Conservation (phyloP, 2,329 filamentous ascomycete genomes). For the Trichoderma afroharzianum region DNA sequence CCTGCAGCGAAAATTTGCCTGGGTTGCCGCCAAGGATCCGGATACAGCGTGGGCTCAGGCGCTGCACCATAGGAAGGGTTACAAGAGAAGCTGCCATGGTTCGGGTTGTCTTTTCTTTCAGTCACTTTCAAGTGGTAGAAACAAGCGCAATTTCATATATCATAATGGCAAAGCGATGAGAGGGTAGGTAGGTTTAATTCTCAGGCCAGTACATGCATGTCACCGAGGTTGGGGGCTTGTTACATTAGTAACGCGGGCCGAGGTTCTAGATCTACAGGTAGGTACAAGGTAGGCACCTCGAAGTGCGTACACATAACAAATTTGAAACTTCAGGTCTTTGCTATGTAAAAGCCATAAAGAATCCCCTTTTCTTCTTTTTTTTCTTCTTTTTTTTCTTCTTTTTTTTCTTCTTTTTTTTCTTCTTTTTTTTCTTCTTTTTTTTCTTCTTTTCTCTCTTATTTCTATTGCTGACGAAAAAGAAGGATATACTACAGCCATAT, state of each 20-base stretch:
- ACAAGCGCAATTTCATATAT: background rate
- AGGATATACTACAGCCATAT: no score
- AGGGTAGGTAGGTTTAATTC: background rate
- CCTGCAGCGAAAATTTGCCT: slow-evolving; percentile 70
- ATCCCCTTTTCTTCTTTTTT: background rate
- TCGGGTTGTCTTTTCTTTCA: background rate
- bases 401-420: no score
- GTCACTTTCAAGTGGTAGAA: background rate
- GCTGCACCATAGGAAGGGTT: slow-evolving; percentile 68
- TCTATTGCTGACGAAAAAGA: background rate
- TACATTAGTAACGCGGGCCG: background rate
- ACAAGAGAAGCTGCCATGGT: slow-evolving; percentile 40
- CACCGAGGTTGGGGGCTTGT: background rate
- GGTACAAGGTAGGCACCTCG: no score
- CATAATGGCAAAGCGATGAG: background rate
- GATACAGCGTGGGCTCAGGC: slow-evolving; percentile 73
- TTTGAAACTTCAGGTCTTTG: background rate
- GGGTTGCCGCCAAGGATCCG: slow-evolving; percentile 89
- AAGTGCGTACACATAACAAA: background rate
- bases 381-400: no score
- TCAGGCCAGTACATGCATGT: background rate
- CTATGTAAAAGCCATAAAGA: background rate
- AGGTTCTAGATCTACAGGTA: background rate
- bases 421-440: background rate
- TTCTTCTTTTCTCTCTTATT: background rate